Base-by-base conservation (phyloP, 2,329 filamentous ascomycete genomes). In the Aspergillus texensis region DNA sequence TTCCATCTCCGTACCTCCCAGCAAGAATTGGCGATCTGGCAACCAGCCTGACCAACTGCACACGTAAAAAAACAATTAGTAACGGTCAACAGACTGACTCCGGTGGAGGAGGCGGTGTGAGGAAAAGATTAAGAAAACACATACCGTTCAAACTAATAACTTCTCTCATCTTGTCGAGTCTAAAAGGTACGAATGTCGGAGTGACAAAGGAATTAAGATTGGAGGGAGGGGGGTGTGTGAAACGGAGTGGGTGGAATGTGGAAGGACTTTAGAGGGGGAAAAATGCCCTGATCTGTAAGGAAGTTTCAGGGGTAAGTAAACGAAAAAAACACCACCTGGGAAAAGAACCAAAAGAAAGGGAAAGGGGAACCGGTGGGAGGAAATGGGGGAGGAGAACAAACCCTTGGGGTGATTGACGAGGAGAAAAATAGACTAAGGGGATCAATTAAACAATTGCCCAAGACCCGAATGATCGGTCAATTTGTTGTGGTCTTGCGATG, bases 21-120 rank as follows among this genome's bases (percentile, higher is more conserved):
- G 90, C 95, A 98, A 76, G 95, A 95, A 88, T 99, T 99, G 85
- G 94, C 95, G 80, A 99, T 99, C 83, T 99, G 95, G 90, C 95
- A 98, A 91, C 95, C 95, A 81, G 95, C 95, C 89, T 99, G 95
- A 85, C 95, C 95, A 88, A 99, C 95, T 99, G 82, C 69, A 81
- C 54, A 63, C 58, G 58, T 63, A 53, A 58, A 63, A 59, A 50
- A 61, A 53, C 65, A 60, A 63, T 71, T 67, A 71, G 70, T 69
- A 57, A 66, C 61, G 64, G 52, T 32, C 76, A 68, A 57, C 32
- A 62, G 62, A 24, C 45, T 6, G 45, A 24, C 45, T 28, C 45
- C 45, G 24, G 21, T 53, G 19, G n/a, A 54, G 21, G 30, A 19
- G 30, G 48, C 26, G n/a, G n/a, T 55, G 52, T 16, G 32, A 62